Conservation (phyloP, 2,329 filamentous ascomycete species). For the Alternaria metachromatica region DNA sequence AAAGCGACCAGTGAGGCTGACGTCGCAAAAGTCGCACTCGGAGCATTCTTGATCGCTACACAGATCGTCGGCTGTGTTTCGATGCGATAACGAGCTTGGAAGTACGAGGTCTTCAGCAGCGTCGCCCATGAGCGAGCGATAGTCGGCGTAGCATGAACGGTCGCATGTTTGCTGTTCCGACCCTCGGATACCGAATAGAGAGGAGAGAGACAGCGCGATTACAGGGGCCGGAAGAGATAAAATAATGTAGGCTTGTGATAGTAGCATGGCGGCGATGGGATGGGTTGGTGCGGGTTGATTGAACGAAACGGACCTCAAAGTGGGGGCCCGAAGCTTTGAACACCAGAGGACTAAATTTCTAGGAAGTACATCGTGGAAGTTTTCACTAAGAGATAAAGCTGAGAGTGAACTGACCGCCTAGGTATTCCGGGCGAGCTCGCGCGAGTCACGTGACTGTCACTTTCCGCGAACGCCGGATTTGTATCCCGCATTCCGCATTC, state of each 20-base stretch:
- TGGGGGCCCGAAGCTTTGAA: no score
- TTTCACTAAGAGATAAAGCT: neutral
- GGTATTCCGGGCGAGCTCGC: neutral
- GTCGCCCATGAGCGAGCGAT: slow-evolving; percentile 1
- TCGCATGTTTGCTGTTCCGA: neutral
- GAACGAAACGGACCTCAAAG: neutral
- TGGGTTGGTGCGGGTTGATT: neutral
- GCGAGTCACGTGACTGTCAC: neutral
- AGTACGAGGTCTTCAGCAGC: neutral
- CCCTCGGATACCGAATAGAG: neutral
- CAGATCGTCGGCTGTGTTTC: neutral
- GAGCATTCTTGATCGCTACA: neutral
- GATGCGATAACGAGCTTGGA: neutral
- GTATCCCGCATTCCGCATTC: neutral
- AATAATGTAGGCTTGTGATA: neutral
- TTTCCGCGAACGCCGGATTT: neutral
- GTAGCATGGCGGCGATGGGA: neutral
- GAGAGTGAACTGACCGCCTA: neutral
- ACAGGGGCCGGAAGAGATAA: neutral
- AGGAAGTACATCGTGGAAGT: neutral
- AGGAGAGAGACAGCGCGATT: neutral
- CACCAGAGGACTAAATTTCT: neutral
- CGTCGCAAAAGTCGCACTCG: neutral
- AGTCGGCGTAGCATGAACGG: neutral
- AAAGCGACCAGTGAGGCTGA: neutral